Base-by-base conservation (phyloP, 805 yeast species). In the Nakazawaea sp. region DNA sequence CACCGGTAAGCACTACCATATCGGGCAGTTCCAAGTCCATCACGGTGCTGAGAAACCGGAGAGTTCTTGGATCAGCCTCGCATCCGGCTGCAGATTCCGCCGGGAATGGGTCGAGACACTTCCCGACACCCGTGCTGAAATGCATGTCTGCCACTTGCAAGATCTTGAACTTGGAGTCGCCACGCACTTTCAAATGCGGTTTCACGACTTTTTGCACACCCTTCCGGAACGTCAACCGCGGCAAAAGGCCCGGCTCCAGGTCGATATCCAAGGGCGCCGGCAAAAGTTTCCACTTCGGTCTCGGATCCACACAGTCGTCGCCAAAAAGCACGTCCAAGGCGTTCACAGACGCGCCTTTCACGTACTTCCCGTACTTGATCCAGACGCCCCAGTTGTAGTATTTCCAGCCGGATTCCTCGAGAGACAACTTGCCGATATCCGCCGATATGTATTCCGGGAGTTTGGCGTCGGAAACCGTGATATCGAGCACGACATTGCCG, bases 121-220 rank as follows among this genome's bases (percentile, higher is more conserved):
- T 56, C 11, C 97, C 97, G 37, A 63, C 69, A 5, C 88, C 89
- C 0, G 95, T 82, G n/a, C 92, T 72, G 53, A 83, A 80, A 58
- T 92, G 98, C 40, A 90, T 62, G 55, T 92, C 97, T 1, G 97
- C 95, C 4, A 90, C 75, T 57, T 92, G 98, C 9, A 87, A 58
- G 29, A 92, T 80, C 55, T 83, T 90, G 58, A 80, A 85, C 38
- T 65, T 70, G 4, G 75, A 76, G 16, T 68, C 51, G 2, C 58
- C 43, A 9, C 59, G 48, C 12, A 68, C 51, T 34, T 61, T 58
- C 29, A 76, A 56, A 5, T 40, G 37, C 3, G 65, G 62, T n/a
- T 21, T 15, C 4, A 11, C 33, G 34, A 38, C 32, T 35, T 17
- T 12, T 9, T 13, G 13, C 10, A 10, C 24, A 17, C 35, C 41